phyloP scores from a whole-genome alignment of 345 rosid species.

The Moricandia arvensis region DNA sequence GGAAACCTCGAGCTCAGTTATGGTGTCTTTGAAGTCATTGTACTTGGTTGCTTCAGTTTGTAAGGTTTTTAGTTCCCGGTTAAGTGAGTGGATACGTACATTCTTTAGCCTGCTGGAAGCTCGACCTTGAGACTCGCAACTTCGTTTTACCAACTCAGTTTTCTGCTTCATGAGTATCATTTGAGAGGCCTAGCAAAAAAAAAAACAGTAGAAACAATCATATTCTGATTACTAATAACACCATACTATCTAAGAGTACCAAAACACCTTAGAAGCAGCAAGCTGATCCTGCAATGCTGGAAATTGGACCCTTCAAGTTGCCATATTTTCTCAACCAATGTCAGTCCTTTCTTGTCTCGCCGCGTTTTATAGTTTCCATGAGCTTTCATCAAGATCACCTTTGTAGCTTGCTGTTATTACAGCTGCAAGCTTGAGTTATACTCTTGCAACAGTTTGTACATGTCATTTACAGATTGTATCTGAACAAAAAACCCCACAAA shows the following conservation, averaged over 20 bases:
- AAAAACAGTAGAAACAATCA: slow-evolving; percentile 1
- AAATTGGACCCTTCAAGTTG: slow-evolving; percentile 72
- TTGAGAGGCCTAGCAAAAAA: slow-evolving; percentile 55
- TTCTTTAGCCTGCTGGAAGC: slow-evolving; percentile 63
- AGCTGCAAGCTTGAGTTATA: slow-evolving; percentile 93
- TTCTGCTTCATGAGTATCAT: slow-evolving; percentile 71
- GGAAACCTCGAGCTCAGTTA: slow-evolving; percentile 78
- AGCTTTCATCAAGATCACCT: slow-evolving; percentile 78
- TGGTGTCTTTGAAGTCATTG: slow-evolving; percentile 62
- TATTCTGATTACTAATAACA: neutral
- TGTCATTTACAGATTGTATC: slow-evolving; percentile 88
- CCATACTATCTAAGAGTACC: neutral
- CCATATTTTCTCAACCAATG: slow-evolving; percentile 69
- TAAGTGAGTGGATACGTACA: slow-evolving; percentile 60
- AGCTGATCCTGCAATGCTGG: slow-evolving; percentile 76
- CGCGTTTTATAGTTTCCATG: slow-evolving; percentile 78
- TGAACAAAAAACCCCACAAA: slow-evolving; percentile 36
- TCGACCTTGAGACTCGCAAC: slow-evolving; percentile 65
- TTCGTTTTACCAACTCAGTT: slow-evolving; percentile 62
- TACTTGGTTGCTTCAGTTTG: slow-evolving; percentile 56
- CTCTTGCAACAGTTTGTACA: slow-evolving; percentile 94
- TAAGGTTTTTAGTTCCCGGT: slow-evolving; percentile 51
- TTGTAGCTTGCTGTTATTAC: slow-evolving; percentile 92
- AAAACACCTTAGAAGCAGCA: slow-evolving; percentile 63
- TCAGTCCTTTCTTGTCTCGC: slow-evolving; percentile 83